Base-by-base conservation (phyloP, 768 basidiomycete species). In the Serpula lacrymans region DNA sequence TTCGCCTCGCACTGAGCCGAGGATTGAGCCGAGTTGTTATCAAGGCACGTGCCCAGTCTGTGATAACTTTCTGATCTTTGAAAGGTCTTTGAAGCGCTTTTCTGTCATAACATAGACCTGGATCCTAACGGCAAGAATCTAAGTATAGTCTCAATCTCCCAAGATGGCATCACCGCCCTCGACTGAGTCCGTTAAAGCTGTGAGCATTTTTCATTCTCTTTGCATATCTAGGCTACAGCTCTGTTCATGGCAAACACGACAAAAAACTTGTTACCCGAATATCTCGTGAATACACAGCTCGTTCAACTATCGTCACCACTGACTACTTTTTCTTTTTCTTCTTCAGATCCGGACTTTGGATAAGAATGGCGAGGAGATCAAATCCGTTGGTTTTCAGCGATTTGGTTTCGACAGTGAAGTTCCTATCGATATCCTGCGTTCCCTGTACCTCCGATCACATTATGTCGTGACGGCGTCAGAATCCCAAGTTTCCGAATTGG, bases 351-450 rank as follows among this genome's bases (percentile, higher is more conserved):
- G 63, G 41, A 78, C 78, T 24, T 62, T 86, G 45, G 89, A 88
- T 62, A 86, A 85, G 67, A 73, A 78, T 44, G 89, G 88, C 35
- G 48, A 74, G 7, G 82, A 82, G 56, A 90, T 93, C 53, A 77
- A 70, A 40, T 70, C 79, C 16, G 93, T 97, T 31, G 94, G 94
- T 33, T 80, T 84, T 57, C 64, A 84, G 47, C 78, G 84, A 41
- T 96, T 96, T 51, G 92, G 90, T 6, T 94, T 98, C 63, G 85
- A 96, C 65, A 84, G 84, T 52, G 79, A 84, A 53, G 88, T 93
- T 47, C 60, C 84, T 43, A 64, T 93, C 52, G 84, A 91, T 48
- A 69, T 77, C 50, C 78, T 95, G 39, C 85, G 93, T 37, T 79
- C 84, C n/a, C 75, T 96, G 33, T 95, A 95, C 67, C 77, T 96